Base-by-base conservation (phyloP, 371 early-diverging fungal genomes). In the Quaeritorhiza haematococci region DNA sequence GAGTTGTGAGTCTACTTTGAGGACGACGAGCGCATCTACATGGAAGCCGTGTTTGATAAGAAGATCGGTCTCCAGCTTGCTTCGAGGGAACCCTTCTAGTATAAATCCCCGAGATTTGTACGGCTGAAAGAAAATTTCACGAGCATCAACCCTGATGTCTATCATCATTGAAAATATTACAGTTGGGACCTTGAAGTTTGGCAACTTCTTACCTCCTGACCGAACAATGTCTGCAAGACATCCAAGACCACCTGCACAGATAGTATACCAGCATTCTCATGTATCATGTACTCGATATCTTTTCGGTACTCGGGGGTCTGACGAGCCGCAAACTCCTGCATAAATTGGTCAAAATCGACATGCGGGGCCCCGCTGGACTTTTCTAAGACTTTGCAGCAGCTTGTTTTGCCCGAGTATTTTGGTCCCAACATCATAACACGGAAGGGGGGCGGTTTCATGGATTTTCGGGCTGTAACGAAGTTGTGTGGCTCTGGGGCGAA, bases 401-500 rank as follows among this genome's bases (percentile, higher is more conserved):
- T 48, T 43, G 56, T 56, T 44, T 63, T 67, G 53, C 73, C 73
- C 1, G 75, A 60, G 13, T 72, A 69, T 5, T 45, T 53, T 2
- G 67, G 60, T 1, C 75, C 75, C 17, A 74, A 32, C 49, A 78
- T 61, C 32, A 73, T 61, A 26, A 78, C 33, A 1, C 79, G 53
- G 0, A 73, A 71, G 17, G 79, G 79, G 35, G 79, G 79, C n/a
- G 62, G 53, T 33, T 13, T 43, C 49, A 61, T 60, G 28, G 63
- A 34, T 30, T 56, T n/a, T 3, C 28, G 27, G 15, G 59, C 42
- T 26, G 41, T 53, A 2, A 69, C 60, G 50, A 67, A 76, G 38
- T 62, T 66, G 38, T 71, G 69, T 0, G 78, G 78, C 49, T 73
- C 70, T 24, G 62, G 52, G 24, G 60, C 3, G 55, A 78, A 78